These are phyloP conservation scores for Lipomyces yamadae DNA, from an alignment of 805 yeast species.

Conservation along the genomic window DNA sequence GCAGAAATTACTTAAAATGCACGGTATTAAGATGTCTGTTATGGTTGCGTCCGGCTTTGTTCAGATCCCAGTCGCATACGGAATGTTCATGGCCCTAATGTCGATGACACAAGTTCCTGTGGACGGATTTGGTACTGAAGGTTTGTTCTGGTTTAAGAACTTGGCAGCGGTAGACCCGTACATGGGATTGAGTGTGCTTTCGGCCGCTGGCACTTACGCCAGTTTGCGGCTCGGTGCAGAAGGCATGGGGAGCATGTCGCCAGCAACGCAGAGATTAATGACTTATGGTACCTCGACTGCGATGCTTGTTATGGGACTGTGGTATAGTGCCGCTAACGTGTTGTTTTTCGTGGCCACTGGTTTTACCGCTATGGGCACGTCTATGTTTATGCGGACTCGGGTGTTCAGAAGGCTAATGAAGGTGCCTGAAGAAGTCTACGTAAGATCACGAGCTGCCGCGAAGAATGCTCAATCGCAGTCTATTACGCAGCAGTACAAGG, in stretches of 20 bases:
- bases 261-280: slow-evolving; percentile 70
- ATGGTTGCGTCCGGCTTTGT: slow-evolving; percentile 69
- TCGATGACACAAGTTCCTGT: slow-evolving; percentile 84
- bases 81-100: slow-evolving; percentile 84
- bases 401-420: slow-evolving; percentile 22
- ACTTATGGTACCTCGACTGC: slow-evolving; percentile 21
- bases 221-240: slow-evolving; percentile 90
- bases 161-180: slow-evolving; percentile 87
- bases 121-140: slow-evolving; percentile 77
- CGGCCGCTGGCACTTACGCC: slow-evolving; percentile 76
- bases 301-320: slow-evolving; percentile 32
- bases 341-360: slow-evolving; percentile 33
- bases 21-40: slow-evolving; percentile 76
- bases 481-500: slow-evolving; percentile 25
- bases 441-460: slow-evolving; percentile 12
- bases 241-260: slow-evolving; percentile 61
- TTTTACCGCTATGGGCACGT: slow-evolving; percentile 21
- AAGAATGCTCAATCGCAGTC: slow-evolving; percentile 11
- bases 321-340: slow-evolving; percentile 31
- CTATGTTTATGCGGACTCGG: slow-evolving; percentile 20
- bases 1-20: slow-evolving; percentile 62
- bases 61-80: slow-evolving; percentile 84
- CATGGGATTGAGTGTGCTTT: slow-evolving; percentile 78
- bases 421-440: slow-evolving; percentile 19
- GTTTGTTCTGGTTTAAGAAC: slow-evolving; percentile 82